These are phyloP conservation scores for Oryza officinalis DNA, from an alignment of 176 grass and related monocot genomes.

Conservation along the genomic window DNA sequence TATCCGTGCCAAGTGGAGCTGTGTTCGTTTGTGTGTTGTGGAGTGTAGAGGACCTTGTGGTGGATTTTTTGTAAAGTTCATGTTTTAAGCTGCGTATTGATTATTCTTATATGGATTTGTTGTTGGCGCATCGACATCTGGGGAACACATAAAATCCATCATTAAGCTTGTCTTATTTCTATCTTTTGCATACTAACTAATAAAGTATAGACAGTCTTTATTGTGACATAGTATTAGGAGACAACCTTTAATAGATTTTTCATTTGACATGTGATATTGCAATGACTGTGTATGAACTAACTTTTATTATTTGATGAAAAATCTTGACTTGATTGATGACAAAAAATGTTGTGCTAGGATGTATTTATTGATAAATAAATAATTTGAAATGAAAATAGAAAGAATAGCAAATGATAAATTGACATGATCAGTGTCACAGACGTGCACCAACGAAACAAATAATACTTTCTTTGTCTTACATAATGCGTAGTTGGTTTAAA, in stretches of 20 bases:
- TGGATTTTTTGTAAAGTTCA: not conserved
- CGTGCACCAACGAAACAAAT: not conserved
- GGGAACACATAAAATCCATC: not conserved
- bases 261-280: not conserved
- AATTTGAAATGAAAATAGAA: not conserved
- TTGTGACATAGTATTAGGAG: not conserved
- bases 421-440: not conserved
- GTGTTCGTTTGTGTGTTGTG: not conserved
- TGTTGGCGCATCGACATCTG: not conserved
- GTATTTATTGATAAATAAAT: not conserved
- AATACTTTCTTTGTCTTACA: no score
- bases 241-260: not conserved
- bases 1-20: constrained; percentile 26
- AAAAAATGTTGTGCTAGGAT: not conserved
- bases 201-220: not conserved
- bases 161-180: not conserved
- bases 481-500: no score
- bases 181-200: not conserved
- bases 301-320: not conserved
- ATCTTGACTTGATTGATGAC: not conserved
- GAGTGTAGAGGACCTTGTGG: not conserved
- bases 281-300: not conserved
- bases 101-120: not conserved
- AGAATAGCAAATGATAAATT: not conserved
- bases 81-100: not conserved